Base-by-base conservation (phyloP, 2,329 filamentous ascomycete genomes). In the Aspergillus brunneoviolaceus region DNA sequence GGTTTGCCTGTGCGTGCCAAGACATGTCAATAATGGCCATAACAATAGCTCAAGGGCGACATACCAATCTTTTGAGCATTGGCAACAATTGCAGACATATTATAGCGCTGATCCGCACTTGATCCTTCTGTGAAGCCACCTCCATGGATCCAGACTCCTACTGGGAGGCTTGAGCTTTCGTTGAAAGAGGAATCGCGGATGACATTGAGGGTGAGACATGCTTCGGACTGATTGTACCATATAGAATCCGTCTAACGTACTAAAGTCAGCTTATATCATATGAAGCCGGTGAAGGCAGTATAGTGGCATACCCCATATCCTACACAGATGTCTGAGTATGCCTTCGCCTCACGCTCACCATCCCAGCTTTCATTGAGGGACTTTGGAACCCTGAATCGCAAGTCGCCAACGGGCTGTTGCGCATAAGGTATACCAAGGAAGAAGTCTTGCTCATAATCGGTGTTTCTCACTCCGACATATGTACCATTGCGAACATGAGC, bases 121-220 rank as follows among this genome's bases (percentile, higher is more conserved):
- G 69, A 80, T 1, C 86, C 85, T 33, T 78, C 74, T 55, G 76
- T 80, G 5, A 85, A 78, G 2, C 82, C 84, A 33, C 84, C 85
- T 12, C 84, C 79, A 63, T 87, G 84, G 27, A 89, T 84, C 86
- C 86, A 89, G 1, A 86, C 78, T 11, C 78, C 79, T 6, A 87
- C 82, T 0, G 85, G 86, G 2, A 89, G 76, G 11, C 73, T 77
- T 2, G 71, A 70, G 7, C 68, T 65, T 33, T 71, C 62, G 9
- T 76, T 69, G 4, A 80, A 74, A 25, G 67, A 65, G 60, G 73
- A 68, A 5, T 81, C 80, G 3, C 86, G 80, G 27, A 89, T 76
- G 7, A 89, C 79, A 65, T 88, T 89, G 61, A 89, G 74, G 49
- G 84, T 86, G 4, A 89, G 77, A 62, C 87, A 89, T 66, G 87